Conservation (phyloP, 164 flowering plant genomes). For the Protea cynaroides region DNA sequence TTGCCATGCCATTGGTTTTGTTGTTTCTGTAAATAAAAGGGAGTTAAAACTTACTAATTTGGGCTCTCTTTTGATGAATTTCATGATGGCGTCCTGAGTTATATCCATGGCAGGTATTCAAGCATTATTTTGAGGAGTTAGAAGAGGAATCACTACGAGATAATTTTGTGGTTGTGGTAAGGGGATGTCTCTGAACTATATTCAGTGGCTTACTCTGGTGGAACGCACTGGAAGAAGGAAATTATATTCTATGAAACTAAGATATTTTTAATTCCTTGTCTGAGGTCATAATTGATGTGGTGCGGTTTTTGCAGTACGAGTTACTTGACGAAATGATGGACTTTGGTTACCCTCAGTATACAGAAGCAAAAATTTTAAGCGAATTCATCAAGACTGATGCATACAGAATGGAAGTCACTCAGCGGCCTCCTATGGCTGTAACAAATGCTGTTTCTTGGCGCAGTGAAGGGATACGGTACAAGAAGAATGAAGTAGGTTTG, state of each 20-base stretch:
- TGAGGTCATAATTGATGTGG: slow-evolving; percentile 11
- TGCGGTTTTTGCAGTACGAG: slow-evolving; percentile 62
- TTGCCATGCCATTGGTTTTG: no score
- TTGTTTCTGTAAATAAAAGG: not conserved
- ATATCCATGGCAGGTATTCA: slow-evolving; percentile 59
- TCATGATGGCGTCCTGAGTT: not conserved
- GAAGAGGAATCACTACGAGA: slow-evolving; percentile 98
- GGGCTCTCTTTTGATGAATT: not conserved
- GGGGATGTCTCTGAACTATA: slow-evolving; percentile 12
- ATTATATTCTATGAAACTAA: not conserved
- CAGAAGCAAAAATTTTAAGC: slow-evolving; percentile 95
- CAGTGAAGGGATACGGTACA: slow-evolving; percentile 95
- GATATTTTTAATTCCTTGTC: not conserved
- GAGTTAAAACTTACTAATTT: not conserved
- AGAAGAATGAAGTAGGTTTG: slow-evolving; percentile 82
- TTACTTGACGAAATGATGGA: slow-evolving; percentile 99
- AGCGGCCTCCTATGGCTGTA: slow-evolving; percentile 99
- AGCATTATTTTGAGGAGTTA: slow-evolving; percentile 93
- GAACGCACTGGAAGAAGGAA: not conserved
- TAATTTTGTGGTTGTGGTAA: slow-evolving; percentile 97
- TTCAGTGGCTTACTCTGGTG: not conserved
- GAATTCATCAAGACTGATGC: slow-evolving; percentile 99
- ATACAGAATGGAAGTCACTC: slow-evolving; percentile 94
- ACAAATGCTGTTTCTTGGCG: slow-evolving; percentile 99
- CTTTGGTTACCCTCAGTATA: slow-evolving; percentile 97